Evolutionary conservation across 352 stramenopile genomes (phyloP).

Genomic region (Saprolegnia diclina): DNA sequence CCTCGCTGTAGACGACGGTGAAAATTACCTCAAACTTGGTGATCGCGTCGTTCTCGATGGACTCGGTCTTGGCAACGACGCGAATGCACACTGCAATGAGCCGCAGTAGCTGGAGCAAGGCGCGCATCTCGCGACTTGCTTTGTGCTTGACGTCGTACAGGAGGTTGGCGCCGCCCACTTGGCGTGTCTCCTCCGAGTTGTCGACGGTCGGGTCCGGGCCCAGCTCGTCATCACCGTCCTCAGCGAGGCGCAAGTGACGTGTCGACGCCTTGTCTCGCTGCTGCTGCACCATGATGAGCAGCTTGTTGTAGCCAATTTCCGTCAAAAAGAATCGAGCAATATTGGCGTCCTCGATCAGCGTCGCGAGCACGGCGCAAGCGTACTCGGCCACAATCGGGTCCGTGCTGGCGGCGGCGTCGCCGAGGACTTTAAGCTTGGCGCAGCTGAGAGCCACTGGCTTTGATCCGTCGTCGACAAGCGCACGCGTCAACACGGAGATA

Average conservation of each 20-base stretch:
- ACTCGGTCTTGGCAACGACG: neutral
- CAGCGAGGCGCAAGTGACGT: neutral
- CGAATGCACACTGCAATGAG: slow-evolving; percentile 19
- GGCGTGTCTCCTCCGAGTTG: neutral
- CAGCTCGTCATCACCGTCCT: neutral
- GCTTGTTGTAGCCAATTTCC: slow-evolving; percentile 17
- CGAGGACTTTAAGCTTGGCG: slow-evolving; percentile 18
- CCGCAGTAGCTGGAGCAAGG: slow-evolving; percentile 14
- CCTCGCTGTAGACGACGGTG: neutral
- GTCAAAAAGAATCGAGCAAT: slow-evolving; percentile 9
- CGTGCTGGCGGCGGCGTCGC: slow-evolving; percentile 7
- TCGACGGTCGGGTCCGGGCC: neutral
- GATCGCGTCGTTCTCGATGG: slow-evolving; percentile 16
- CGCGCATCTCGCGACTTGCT: slow-evolving; percentile 14
- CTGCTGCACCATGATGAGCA: slow-evolving; percentile 21
- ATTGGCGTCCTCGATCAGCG: slow-evolving; percentile 4
- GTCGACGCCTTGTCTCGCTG: slow-evolving; percentile 1
- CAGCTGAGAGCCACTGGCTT: neutral
- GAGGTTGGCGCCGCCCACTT: slow-evolving; percentile 1
- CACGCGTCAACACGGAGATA: neutral
- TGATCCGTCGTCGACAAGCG: neutral
- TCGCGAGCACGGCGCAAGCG: slow-evolving; percentile 18
- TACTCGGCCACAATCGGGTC: slow-evolving; percentile 15
- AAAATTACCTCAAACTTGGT: slow-evolving; percentile 20
- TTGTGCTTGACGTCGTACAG: slow-evolving; percentile 16